Conservation (phyloP, 225 moss, liverwort and hornwort species). For the Physcomitrellopsis africana region DNA sequence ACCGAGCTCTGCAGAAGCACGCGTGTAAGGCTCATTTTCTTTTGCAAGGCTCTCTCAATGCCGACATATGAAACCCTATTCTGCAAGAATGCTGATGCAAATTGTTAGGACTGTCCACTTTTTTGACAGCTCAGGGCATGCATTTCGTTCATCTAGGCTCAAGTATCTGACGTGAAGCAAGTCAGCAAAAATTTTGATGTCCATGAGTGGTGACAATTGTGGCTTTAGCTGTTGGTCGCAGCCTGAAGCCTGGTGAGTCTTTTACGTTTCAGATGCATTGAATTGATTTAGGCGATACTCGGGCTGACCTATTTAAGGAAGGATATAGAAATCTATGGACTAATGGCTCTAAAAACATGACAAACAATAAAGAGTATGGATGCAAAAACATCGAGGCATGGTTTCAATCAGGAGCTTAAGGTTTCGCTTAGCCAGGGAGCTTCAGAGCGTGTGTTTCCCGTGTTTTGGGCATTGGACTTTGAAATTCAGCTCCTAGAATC, state of each 20-base stretch:
- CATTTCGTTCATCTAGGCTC: constrained; percentile 56
- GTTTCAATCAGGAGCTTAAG: too few relatives aligned
- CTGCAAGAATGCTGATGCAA: too few relatives aligned
- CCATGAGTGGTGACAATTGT: constrained; percentile 66
- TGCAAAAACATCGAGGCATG: too few relatives aligned
- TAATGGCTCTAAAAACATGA: too few relatives aligned
- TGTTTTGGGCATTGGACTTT: not conserved
- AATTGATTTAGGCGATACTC: too few relatives aligned
- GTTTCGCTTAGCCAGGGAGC: not conserved
- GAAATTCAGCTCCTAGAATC: constrained; percentile 3
- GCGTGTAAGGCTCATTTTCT: constrained; percentile 36
- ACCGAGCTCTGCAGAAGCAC: constrained; percentile 86
- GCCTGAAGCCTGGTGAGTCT: constrained; percentile 56
- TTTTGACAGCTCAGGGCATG: too few relatives aligned
- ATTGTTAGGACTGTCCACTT: too few relatives aligned
- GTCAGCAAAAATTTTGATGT: constrained; percentile 56
- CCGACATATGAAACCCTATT: constrained; percentile 8
- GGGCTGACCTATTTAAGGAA: too few relatives aligned
- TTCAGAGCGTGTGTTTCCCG: not conserved
- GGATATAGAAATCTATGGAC: too few relatives aligned
- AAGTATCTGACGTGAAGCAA: constrained; percentile 17
- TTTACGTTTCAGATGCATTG: not conserved
- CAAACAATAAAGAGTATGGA: too few relatives aligned
- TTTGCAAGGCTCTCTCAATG: not conserved
- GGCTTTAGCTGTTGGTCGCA: constrained; percentile 65